Percentiles rank a stretch among this genome's conserved stretches.
These are phyloP conservation scores for Diaporthe citrichinensis DNA, from an alignment of 2,329 filamentous ascomycete species.

Conservation along the genomic window DNA sequence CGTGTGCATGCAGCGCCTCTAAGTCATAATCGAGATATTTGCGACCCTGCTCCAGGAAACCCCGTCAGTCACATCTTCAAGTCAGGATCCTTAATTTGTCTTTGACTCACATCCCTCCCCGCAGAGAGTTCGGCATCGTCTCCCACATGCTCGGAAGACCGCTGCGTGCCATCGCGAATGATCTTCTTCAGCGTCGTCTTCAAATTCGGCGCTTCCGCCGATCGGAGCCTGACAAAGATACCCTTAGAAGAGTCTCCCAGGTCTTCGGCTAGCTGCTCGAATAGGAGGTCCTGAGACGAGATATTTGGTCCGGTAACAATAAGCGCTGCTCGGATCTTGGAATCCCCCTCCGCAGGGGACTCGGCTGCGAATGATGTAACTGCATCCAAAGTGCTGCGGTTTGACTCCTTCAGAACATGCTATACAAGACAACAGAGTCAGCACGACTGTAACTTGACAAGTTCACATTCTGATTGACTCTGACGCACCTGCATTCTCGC, in stretches of 20 bases:
- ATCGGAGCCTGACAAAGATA: conserved; percentile 76
- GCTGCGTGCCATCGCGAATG: conserved; percentile 75
- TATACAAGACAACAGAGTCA: conserved; percentile 47
- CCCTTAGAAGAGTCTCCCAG: conserved; percentile 63
- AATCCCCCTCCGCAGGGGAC: conserved; percentile 48
- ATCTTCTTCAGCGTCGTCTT: conserved; percentile 81
- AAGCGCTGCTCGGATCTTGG: conserved; percentile 77
- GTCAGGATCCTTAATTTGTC: too few relatives aligned
- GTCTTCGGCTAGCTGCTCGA: conserved; percentile 75
- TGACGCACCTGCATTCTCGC: conserved; percentile 69
- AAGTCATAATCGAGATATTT: conserved; percentile 85
- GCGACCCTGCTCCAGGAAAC: conserved; percentile 61
- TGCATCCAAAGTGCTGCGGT: conserved; percentile 71
- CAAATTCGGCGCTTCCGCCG: conserved; percentile 79
- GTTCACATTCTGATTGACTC: background rate
- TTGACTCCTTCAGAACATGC: conserved; percentile 71
- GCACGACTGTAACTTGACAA: background rate
- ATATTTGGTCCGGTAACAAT: conserved; percentile 85
- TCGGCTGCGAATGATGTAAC: conserved; percentile 69
- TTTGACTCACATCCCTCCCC: conserved; percentile 61
- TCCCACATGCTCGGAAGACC: conserved; percentile 65
- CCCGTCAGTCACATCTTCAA: background rate
- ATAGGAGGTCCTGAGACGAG: conserved; percentile 81
- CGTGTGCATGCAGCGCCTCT: conserved; percentile 75
- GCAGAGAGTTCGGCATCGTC: conserved; percentile 62